These are phyloP conservation scores for Alternaria angustiovoidea DNA, from an alignment of 2,329 filamentous ascomycete genomes.

Conservation along the genomic window DNA sequence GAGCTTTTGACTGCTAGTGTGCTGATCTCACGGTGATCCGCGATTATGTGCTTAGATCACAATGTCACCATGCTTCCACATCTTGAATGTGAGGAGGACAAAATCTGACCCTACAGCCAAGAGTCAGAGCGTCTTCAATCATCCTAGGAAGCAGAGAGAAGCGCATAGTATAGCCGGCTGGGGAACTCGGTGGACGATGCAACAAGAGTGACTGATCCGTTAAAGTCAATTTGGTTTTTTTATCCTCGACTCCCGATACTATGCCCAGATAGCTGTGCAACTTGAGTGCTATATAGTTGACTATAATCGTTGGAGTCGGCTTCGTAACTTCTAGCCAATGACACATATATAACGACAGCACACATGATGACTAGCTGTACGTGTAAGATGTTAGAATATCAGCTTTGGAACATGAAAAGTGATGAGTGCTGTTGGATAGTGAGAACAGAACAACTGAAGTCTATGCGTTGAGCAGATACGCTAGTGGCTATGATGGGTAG, in stretches of 20 bases:
- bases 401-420: background rate
- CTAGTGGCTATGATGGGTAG: background rate
- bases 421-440: background rate
- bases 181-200: background rate
- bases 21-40: background rate
- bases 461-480: background rate
- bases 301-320: too few relatives aligned
- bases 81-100: background rate
- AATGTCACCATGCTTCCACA: background rate
- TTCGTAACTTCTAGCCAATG: background rate
- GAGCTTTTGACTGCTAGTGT: background rate
- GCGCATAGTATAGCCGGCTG: background rate
- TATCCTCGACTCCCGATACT: background rate
- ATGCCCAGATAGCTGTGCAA: background rate
- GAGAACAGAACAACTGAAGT: background rate
- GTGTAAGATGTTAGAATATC: background rate
- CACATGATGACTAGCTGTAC: background rate
- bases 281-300: background rate
- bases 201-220: background rate
- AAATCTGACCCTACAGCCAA: too few relatives aligned
- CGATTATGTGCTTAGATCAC: background rate
- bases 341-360: background rate
- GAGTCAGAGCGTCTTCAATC: too few relatives aligned
- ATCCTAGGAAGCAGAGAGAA: background rate
- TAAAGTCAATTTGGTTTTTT: background rate